A percentile compares a stretch with the other conserved stretches of the same genome.
These are phyloP conservation scores for Pestalotiopsis sp. DNA, from an alignment of 2,329 filamentous ascomycete genomes.

Conservation along the genomic window DNA sequence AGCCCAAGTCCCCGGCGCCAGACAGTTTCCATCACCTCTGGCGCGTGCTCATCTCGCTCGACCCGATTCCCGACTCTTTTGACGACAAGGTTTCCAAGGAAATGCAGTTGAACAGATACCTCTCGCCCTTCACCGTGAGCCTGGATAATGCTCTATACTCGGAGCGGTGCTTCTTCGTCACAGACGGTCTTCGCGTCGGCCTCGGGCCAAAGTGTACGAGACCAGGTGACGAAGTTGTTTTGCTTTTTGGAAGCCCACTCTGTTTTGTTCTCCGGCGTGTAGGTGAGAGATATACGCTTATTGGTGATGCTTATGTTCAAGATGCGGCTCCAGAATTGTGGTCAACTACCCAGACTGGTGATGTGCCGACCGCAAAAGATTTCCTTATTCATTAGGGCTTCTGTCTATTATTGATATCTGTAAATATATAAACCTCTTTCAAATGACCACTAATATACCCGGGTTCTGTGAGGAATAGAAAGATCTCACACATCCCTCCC, in stretches of 20 bases:
- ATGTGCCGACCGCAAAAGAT: too few relatives aligned
- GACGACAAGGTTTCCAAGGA: background rate
- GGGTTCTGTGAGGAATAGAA: too few relatives aligned
- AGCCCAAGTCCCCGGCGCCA: background rate
- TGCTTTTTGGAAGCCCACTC: background rate
- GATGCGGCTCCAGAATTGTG: background rate
- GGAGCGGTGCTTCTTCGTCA: background rate
- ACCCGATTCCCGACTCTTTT: background rate
- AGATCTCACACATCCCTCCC: too few relatives aligned
- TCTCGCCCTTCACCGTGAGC: background rate
- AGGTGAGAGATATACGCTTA: background rate
- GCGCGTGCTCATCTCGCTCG: background rate
- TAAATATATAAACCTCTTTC: too few relatives aligned
- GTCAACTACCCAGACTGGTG: background rate
- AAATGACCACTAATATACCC: too few relatives aligned
- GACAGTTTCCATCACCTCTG: background rate
- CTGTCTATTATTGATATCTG: too few relatives aligned
- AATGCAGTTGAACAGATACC: background rate
- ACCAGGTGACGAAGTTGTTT: background rate
- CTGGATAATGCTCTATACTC: background rate
- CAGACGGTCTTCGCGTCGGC: background rate
- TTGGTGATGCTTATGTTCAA: conserved; percentile 2
- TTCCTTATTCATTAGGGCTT: too few relatives aligned
- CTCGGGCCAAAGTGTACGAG: background rate
- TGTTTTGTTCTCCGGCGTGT: background rate